These are phyloP conservation scores for Nissolia schottii DNA, from an alignment of 306 rosid species.

Conservation along the genomic window DNA sequence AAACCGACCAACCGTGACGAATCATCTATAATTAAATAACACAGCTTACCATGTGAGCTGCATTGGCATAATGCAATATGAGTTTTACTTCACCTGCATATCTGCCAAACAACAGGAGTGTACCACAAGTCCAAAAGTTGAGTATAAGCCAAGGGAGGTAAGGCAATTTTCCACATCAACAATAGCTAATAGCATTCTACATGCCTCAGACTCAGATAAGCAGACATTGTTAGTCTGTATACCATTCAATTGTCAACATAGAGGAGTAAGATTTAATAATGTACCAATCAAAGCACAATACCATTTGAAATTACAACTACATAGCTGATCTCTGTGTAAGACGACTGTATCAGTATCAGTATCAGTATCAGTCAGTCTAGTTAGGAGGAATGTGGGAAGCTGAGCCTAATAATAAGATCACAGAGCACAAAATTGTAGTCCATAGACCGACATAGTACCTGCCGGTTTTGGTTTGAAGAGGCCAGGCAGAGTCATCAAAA, in stretches of 20 bases:
- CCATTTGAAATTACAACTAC: no score
- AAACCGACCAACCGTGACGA: background rate
- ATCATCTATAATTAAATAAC: background rate
- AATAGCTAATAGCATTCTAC: no score
- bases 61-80: conserved; percentile 36
- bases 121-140: background rate
- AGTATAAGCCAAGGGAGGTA: background rate
- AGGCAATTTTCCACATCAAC: background rate
- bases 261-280: background rate
- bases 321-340: no score
- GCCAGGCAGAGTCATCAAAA: conserved; percentile 72
- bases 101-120: conserved; percentile 10
- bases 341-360: no score
- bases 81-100: conserved; percentile 41
- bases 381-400: no score
- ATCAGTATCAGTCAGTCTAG: no score
- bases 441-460: conserved; percentile 28
- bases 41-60: conserved; percentile 24
- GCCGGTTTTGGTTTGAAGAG: conserved; percentile 81
- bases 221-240: background rate
- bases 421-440: background rate
- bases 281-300: background rate
- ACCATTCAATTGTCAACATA: background rate
- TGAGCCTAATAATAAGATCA: background rate
- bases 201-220: no score